phyloP scores from a whole-genome alignment of 192 early-diverging fungal genomes.

The Gamsiella multidivaricata region DNA sequence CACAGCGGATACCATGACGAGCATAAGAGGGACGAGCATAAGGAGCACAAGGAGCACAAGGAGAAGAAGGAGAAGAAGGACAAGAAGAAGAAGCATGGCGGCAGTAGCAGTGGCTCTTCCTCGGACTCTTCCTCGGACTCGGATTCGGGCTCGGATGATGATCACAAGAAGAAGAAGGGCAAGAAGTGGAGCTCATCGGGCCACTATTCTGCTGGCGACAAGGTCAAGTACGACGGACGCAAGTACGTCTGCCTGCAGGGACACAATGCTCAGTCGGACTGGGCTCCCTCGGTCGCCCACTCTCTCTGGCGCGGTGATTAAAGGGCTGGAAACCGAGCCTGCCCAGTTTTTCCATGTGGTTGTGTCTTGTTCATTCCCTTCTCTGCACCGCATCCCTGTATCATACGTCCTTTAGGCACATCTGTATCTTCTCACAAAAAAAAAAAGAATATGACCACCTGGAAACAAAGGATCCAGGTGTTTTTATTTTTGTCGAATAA shows the following conservation, averaged over 20 bases:
- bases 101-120: neutral
- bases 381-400: neutral
- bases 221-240: conserved; percentile 58
- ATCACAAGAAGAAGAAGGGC: conserved; percentile 37
- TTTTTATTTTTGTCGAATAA: too few species aligned
- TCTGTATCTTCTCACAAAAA: too few species aligned
- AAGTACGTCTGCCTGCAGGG: conserved; percentile 62
- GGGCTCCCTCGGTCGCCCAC: conserved; percentile 58
- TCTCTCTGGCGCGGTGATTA: conserved; percentile 61
- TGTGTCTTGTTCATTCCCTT: neutral
- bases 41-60: too few species aligned
- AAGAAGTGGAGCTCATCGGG: conserved; percentile 60
- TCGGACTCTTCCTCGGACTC: conserved; percentile 13
- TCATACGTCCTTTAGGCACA: conserved; percentile 1
- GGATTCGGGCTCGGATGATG: conserved; percentile 13
- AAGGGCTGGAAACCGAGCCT: neutral
- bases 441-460: too few species aligned
- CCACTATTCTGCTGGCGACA: conserved; percentile 60
- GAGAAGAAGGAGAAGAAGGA: too few species aligned
- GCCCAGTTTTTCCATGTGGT: neutral
- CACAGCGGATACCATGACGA: conserved; percentile 13
- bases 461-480: too few species aligned
- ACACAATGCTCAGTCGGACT: conserved; percentile 58
- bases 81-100: conserved; percentile 27
- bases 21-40: too few species aligned